These are phyloP conservation scores for Orbilia brochopaga DNA, from an alignment of 2,329 filamentous ascomycete genomes.

Conservation along the genomic window DNA sequence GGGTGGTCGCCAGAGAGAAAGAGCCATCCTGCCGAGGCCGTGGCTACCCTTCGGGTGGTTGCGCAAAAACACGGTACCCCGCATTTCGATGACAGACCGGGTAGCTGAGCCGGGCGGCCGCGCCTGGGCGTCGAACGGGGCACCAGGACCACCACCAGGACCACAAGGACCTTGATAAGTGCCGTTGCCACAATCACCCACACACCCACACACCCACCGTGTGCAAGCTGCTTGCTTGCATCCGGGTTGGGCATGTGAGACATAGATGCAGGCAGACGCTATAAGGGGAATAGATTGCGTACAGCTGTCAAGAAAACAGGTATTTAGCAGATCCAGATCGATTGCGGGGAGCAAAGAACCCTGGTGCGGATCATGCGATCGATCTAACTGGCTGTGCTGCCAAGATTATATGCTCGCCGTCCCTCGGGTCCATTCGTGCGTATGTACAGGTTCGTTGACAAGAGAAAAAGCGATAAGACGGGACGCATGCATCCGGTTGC, in stretches of 20 bases:
- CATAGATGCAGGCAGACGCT: slow-evolving; percentile 37
- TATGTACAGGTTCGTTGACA: slow-evolving; percentile 31
- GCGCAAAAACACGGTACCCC: slow-evolving; percentile 34
- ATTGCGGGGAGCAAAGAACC: slow-evolving; percentile 4
- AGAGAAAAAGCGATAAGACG: background rate
- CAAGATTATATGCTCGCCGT: slow-evolving; percentile 12
- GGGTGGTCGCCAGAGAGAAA: slow-evolving; percentile 17
- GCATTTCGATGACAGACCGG: slow-evolving; percentile 30
- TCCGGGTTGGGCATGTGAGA: slow-evolving; percentile 43
- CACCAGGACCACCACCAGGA: slow-evolving; percentile 12
- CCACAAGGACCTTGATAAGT: slow-evolving; percentile 5
- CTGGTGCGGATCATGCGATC: slow-evolving; percentile 8
- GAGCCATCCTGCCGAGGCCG: slow-evolving; percentile 32
- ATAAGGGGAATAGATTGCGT: slow-evolving; percentile 34
- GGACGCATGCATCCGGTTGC: background rate
- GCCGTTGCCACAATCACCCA: background rate
- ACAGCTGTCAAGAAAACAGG: slow-evolving; percentile 38
- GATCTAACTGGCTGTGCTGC: slow-evolving; percentile 16
- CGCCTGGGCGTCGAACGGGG: slow-evolving; percentile 10
- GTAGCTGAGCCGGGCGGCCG: slow-evolving; percentile 19
- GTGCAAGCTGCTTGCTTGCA: slow-evolving; percentile 18
- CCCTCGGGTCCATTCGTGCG: slow-evolving; percentile 5
- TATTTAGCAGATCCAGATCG: slow-evolving; percentile 20
- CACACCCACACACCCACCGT: background rate
- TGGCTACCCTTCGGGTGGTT: slow-evolving; percentile 24